A percentile compares a stretch with the other conserved stretches of the same genome.
phyloP scores from a whole-genome alignment of 2,329 filamentous ascomycete genomes.

The Alternaria novae-zelandiae region DNA sequence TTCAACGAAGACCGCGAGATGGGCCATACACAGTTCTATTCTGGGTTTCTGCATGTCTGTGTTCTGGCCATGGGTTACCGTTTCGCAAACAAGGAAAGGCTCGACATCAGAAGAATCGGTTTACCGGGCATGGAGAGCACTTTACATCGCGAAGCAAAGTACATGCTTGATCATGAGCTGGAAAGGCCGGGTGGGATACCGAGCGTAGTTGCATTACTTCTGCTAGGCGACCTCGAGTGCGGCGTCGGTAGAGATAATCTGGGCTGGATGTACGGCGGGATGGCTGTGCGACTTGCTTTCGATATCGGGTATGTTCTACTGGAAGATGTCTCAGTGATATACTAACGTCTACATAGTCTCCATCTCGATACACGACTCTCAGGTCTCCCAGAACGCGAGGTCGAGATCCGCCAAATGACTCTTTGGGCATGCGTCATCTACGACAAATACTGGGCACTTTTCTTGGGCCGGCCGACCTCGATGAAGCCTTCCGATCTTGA shows the following conservation, averaged over 20 bases:
- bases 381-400: slow-evolving; percentile 55
- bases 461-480: slow-evolving; percentile 60
- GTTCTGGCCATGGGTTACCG: slow-evolving; percentile 61
- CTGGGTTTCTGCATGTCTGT: slow-evolving; percentile 59
- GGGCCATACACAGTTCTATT: slow-evolving; percentile 59
- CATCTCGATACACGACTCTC: slow-evolving; percentile 55
- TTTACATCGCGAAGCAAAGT: slow-evolving; percentile 61
- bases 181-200: slow-evolving; percentile 61
- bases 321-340: background rate
- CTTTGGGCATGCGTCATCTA: slow-evolving; percentile 61
- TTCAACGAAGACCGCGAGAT: slow-evolving; percentile 58
- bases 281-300: slow-evolving; percentile 39
- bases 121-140: slow-evolving; percentile 59
- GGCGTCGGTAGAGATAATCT: slow-evolving; percentile 61
- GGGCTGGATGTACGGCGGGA: slow-evolving; percentile 62
- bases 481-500: slow-evolving; percentile 62
- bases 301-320: slow-evolving; percentile 31
- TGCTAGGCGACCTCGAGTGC: slow-evolving; percentile 62
- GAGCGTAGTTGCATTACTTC: slow-evolving; percentile 59
- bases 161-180: slow-evolving; percentile 61
- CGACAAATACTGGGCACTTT: slow-evolving; percentile 63
- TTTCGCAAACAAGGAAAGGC: slow-evolving; percentile 57
- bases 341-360: slow-evolving; percentile 46
- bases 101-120: slow-evolving; percentile 58
- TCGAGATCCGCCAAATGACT: slow-evolving; percentile 58